Base-by-base conservation (phyloP, 352 stramenopile species). In the Phytophthora podocarpi region DNA sequence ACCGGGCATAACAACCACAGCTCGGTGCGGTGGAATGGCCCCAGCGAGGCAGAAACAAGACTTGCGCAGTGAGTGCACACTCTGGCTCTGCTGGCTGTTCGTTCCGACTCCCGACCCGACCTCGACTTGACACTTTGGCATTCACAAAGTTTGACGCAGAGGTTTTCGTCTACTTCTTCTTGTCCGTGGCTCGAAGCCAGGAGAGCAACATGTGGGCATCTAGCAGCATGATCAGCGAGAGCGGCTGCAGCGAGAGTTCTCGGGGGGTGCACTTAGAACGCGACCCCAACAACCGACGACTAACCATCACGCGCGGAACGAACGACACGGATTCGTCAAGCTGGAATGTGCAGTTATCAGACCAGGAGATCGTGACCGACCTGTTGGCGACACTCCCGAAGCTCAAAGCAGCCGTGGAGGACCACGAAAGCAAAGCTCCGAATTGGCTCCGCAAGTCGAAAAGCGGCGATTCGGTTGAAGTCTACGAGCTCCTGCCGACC, bases 401-500 rank as follows among this genome's bases (percentile, higher is more conserved):
- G 54, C 57, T 80, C 15, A 70, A 76, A 64, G 72, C 72, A n/a
- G 72, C 67, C 0, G 59, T 80, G 12, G 72, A 70, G 9, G 63
- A 72, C 41, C 52, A 70, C n/a, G 71, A 72, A 34, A 66, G 56
- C 40, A 61, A 50, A 13, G 64, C 59, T 0, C 56, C 67, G 11
- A 72, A 77, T 47, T 85, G 76, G 78, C 55, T 76, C 10, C 65
- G 59, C n/a, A 75, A 74, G 53, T 69, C 63, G 4, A 79, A 77
- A 64, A 80, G 73, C 26, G 72, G 74, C 34, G 72, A 76, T 16
- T 35, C 65, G 13, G 74, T 88, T 9, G 71, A 86, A 43, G 48
- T 80, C 12, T 84, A 74, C 34, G 78, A 88, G 36, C 65, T 85
- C 9, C 27, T 72, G 27, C 65, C 78, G 8, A 75, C 52, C 18